These are phyloP conservation scores for Ceratobasidium sp. DNA, from an alignment of 1,284 basidiomycete species.

Conservation along the genomic window DNA sequence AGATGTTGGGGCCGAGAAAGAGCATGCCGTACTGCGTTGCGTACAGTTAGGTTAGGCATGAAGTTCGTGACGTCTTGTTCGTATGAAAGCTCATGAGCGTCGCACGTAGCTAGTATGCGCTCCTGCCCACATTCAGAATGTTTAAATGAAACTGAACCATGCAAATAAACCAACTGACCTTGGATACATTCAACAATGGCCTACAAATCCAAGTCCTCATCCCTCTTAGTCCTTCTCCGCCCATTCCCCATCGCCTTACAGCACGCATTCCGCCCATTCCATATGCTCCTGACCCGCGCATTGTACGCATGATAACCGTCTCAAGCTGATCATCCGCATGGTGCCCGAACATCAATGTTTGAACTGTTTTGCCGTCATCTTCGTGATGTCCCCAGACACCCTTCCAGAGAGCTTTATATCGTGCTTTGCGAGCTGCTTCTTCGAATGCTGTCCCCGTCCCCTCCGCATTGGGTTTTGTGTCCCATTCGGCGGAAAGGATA, in stretches of 20 bases:
- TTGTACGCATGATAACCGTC: constrained; percentile 74
- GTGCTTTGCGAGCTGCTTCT: constrained; percentile 64
- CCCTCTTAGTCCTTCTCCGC: constrained; percentile 60
- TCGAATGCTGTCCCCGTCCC: constrained; percentile 59
- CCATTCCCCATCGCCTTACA: constrained; percentile 80
- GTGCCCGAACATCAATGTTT: constrained; percentile 70
- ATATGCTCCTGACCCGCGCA: constrained; percentile 53
- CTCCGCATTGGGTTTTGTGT: constrained; percentile 60
- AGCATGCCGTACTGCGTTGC: constrained; percentile 72
- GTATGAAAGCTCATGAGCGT: constrained; percentile 67
- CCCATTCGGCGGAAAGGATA: constrained; percentile 67
- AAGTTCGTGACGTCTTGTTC: constrained; percentile 74
- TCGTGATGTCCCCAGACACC: constrained; percentile 55
- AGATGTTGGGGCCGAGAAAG: constrained; percentile 46
- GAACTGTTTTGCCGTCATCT: neutral
- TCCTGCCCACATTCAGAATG: constrained; percentile 59
- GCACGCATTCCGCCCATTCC: constrained; percentile 67
- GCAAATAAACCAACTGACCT: constrained; percentile 59
- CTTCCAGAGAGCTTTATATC: constrained; percentile 66
- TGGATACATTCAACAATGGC: constrained; percentile 70
- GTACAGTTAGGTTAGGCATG: constrained; percentile 71
- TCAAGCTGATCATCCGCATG: constrained; percentile 84
- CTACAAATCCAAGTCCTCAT: constrained; percentile 74
- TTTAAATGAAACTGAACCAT: neutral
- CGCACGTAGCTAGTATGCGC: constrained; percentile 77